Percentiles rank a stretch among this genome's conserved stretches.
These are phyloP conservation scores for Bifiguratus adelaidae DNA, from an alignment of 192 early-diverging fungal species.

Conservation along the genomic window DNA sequence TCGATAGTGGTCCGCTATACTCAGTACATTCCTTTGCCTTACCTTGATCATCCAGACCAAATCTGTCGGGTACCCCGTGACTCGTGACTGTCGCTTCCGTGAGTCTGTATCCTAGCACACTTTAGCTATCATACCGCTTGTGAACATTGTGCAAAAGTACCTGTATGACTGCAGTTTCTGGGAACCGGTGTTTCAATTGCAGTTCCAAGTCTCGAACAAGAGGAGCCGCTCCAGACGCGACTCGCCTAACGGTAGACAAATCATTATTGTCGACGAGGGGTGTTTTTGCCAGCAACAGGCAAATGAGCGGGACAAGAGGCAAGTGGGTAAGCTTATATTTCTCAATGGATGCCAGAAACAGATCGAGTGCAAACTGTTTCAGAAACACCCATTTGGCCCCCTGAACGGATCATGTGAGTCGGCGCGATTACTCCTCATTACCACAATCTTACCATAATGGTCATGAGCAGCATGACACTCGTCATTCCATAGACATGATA, in stretches of 20 bases:
- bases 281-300: conserved; percentile 60
- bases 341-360: conserved; percentile 52
- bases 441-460: conserved; percentile 25
- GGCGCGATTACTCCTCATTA: neutral
- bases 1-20: too few relatives aligned
- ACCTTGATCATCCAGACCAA: too few relatives aligned
- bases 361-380: conserved; percentile 60
- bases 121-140: too few relatives aligned
- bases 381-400: conserved; percentile 57
- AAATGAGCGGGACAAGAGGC: conserved; percentile 49
- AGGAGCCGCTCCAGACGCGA: conserved; percentile 76
- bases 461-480: conserved; percentile 24
- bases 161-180: too few relatives aligned
- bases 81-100: too few relatives aligned
- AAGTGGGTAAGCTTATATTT: conserved; percentile 57
- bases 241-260: conserved; percentile 47
- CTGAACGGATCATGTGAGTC: conserved; percentile 18
- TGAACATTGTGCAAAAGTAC: too few relatives aligned
- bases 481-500: conserved; percentile 62
- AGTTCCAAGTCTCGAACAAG: conserved; percentile 59
- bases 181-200: too few relatives aligned
- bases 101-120: too few relatives aligned
- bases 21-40: too few relatives aligned
- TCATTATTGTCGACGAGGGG: conserved; percentile 65
- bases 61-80: too few relatives aligned